A percentile compares a stretch with the other conserved stretches of the same genome.
These are phyloP conservation scores for Hymenoscyphus salicellus DNA, from an alignment of 2,329 filamentous ascomycete species.

Conservation along the genomic window DNA sequence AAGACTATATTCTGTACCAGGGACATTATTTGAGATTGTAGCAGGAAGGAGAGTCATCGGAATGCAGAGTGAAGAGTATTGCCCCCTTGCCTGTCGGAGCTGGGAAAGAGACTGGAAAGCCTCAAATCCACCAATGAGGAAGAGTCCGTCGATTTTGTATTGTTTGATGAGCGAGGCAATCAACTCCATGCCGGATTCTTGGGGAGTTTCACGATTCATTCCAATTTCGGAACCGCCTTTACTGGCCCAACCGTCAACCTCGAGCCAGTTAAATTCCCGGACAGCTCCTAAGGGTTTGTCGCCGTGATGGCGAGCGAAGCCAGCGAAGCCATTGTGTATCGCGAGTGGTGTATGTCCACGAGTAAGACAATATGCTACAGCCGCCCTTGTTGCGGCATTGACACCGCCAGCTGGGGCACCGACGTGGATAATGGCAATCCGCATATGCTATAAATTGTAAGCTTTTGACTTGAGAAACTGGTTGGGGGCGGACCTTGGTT, in stretches of 20 bases:
- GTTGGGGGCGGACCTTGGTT: slow-evolving; percentile 57
- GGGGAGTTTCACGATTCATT: slow-evolving; percentile 89
- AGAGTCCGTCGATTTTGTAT: slow-evolving; percentile 87
- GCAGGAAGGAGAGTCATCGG: slow-evolving; percentile 88
- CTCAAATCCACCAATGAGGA: slow-evolving; percentile 93
- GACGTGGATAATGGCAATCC: slow-evolving; percentile 93
- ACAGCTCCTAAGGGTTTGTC: slow-evolving; percentile 81
- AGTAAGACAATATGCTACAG: slow-evolving; percentile 86
- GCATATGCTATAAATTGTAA: slow-evolving; percentile 65
- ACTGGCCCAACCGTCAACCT: slow-evolving; percentile 92
- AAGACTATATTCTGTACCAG: slow-evolving; percentile 93
- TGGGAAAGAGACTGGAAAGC: slow-evolving; percentile 91
- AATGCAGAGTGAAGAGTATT: slow-evolving; percentile 85
- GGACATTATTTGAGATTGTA: slow-evolving; percentile 99
- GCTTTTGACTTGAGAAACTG: slow-evolving; percentile 11
- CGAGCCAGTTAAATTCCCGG: slow-evolving; percentile 83
- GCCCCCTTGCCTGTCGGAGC: slow-evolving; percentile 72
- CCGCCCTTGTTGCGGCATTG: slow-evolving; percentile 92
- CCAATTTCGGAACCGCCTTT: slow-evolving; percentile 97
- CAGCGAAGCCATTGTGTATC: slow-evolving; percentile 95
- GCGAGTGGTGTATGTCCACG: slow-evolving; percentile 90
- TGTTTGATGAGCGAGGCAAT: slow-evolving; percentile 80
- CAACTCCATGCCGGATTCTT: slow-evolving; percentile 76
- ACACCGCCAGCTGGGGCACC: slow-evolving; percentile 96
- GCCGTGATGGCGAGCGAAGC: slow-evolving; percentile 83